phyloP scores from a whole-genome alignment of 192 early-diverging fungal genomes.

The Umbelopsis sp. region DNA sequence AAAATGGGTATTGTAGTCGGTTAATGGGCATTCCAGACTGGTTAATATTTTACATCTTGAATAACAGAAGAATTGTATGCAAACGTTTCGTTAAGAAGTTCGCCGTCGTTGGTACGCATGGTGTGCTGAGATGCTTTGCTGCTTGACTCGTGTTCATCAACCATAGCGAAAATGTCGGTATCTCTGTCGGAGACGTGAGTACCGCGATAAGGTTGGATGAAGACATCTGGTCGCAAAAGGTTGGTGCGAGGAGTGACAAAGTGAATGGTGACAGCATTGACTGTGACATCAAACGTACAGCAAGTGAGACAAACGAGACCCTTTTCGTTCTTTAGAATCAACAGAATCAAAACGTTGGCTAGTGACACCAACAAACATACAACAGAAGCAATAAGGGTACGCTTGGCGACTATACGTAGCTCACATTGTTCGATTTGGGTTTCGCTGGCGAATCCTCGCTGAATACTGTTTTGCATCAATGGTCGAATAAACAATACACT shows the following conservation, averaged over 20 bases:
- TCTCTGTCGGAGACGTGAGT: conserved; percentile 14
- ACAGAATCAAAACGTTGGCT: conserved; percentile 43
- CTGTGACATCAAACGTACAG: conserved; percentile 55
- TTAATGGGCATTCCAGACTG: no score
- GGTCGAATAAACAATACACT: conserved; percentile 40
- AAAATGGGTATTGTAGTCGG: no score
- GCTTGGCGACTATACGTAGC: conserved; percentile 36
- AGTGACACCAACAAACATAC: conserved; percentile 43
- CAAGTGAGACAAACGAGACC: conserved; percentile 53
- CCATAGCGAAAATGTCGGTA: not conserved
- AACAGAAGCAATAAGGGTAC: conserved; percentile 48
- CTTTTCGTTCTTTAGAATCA: conserved; percentile 44
- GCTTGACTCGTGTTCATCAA: conserved; percentile 3
- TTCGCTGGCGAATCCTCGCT: conserved; percentile 18
- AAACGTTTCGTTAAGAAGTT: conserved; percentile 12
- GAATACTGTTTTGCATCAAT: conserved; percentile 14
- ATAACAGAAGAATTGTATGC: not conserved
- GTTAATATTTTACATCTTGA: not conserved
- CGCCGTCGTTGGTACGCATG: not conserved
- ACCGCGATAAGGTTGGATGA: not conserved
- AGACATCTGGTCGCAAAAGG: not conserved
- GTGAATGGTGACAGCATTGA: conserved; percentile 18
- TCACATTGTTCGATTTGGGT: conserved; percentile 22
- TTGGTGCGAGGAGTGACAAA: not conserved
- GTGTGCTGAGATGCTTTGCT: conserved; percentile 9